Conservation (phyloP, 805 yeast genomes). For the Kuraishia capsulata region DNA sequence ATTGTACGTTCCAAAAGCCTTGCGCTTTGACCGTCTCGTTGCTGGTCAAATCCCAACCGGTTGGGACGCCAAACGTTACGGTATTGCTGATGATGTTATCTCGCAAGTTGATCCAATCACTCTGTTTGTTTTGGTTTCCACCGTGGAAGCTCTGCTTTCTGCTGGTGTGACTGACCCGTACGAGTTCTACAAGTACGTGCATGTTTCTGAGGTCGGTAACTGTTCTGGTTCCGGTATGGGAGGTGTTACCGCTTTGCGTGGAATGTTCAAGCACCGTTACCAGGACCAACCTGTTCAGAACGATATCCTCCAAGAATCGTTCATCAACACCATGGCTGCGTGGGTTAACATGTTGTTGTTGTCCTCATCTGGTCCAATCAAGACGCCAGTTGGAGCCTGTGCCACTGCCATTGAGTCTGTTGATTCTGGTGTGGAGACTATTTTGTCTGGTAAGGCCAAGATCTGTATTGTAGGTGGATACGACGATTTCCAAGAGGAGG, state of each 20-base stretch:
- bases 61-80: slow-evolving; percentile 93
- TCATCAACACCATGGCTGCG: slow-evolving; percentile 98
- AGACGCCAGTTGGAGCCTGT: slow-evolving; percentile 99
- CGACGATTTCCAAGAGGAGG: slow-evolving; percentile 99
- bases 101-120: slow-evolving; percentile 96
- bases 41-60: slow-evolving; percentile 98
- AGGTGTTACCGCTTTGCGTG: slow-evolving; percentile 94
- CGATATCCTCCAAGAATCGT: slow-evolving; percentile 95
- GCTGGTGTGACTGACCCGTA: slow-evolving; percentile 98
- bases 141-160: slow-evolving; percentile 87
- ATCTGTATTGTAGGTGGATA: slow-evolving; percentile 97
- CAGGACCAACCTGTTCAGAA: slow-evolving; percentile 91
- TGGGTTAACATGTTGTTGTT: slow-evolving; percentile 98
- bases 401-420: slow-evolving; percentile 98
- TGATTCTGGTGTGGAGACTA: slow-evolving; percentile 92
- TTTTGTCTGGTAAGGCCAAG: slow-evolving; percentile 89
- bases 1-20: slow-evolving; percentile 82
- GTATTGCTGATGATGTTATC: slow-evolving; percentile 88
- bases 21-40: slow-evolving; percentile 60
- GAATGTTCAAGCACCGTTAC: slow-evolving; percentile 95
- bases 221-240: slow-evolving; percentile 99
- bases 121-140: slow-evolving; percentile 83
- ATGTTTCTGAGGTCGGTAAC: slow-evolving; percentile 97
- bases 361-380: slow-evolving; percentile 97
- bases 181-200: slow-evolving; percentile 97